Base-by-base conservation (phyloP, 495 filamentous ascomycete genomes). In the Rusavskia elegans region DNA sequence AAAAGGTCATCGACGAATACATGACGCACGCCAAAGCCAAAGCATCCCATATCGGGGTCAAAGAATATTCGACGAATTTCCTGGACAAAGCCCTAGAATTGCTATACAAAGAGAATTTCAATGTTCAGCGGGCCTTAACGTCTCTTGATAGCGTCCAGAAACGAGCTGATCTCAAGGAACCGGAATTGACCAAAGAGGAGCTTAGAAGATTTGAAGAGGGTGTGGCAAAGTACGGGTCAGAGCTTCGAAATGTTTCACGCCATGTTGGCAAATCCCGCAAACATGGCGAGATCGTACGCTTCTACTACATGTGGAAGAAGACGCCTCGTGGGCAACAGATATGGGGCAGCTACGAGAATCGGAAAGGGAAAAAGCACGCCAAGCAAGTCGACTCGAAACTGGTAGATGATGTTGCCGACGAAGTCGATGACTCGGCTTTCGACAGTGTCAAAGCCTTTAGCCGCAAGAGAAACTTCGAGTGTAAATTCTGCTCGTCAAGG, bases 221-320 rank as follows among this genome's bases (percentile, higher is more conserved):
- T 13, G 88, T 99, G 11, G 72, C 80, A 9, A 95, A 89, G 59
- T 93, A 79, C 59, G 93, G 92, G 36, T 96, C 92, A 0, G 92
- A 99, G 65, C 79, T 88, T 59, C 80, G 87, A 53, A 76, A 74
- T 55, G 80, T 97, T 45, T 87, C 81, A 42, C 83, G 84, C 58
- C 85, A 95, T 63, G 84, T 95, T 58, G 67, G 70, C 29, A 89
- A 86, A 63, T 85, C 84, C 0, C 77, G 87, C 29, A 79, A 75
- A 39, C 77, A 87, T 55, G 79, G 77, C 32, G 78, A 86, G 46
- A 84, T 96, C 52, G 86, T 92, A 27, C 82, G 92, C 11, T 94
- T 84, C 55, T 99, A 97, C 64, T 97, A 97, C 65, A 84, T 84
- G 59, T 99, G 93, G 93, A 99, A 99, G 72, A 96, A 96, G 65